Evolutionary conservation across 352 stramenopile species (phyloP), one percentile per base, ranked within the genome.

Genomic region (Pythium vanterpoolii): DNA sequence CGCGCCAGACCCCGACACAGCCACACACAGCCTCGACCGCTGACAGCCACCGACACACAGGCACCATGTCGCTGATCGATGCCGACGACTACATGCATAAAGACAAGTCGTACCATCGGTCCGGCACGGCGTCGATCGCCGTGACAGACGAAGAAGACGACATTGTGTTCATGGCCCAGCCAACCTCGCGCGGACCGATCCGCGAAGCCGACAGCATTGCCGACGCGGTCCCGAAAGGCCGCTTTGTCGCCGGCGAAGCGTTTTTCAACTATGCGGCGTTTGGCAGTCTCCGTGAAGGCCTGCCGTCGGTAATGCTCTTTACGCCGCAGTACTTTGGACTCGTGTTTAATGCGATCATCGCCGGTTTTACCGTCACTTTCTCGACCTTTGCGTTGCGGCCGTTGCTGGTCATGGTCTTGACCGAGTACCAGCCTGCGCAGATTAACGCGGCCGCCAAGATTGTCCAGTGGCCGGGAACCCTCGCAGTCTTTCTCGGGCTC

Each of bases 401-500:
- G 7, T 28, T 63, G 0, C 50, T 63, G 19, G 42, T 64, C 47
- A 47, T 26, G 6, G 46, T 21, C 7, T 57, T 39, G 11, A 38
- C 56, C 2, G 31, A 23, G 10, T 54, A 21, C 13, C 36, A 16
- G 27, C 44, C 56, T 38, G 18, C 26, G 13, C 18, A 40, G n/a
- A 45, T 30, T 9, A 44, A 54, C n/a, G 40, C 56, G 23, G 24
- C n/a, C n/a, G n/a, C n/a, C n/a, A n/a, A n/a, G n/a, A n/a, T 63
- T 27, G 10, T 63, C 5, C 56, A 63, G 36, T 63, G 56, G 56
- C 46, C 48, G 28, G 31, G 38, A 0, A 40, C 53, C 19, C 27
- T 64, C n/a, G 40, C 57, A 6, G 24, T 89, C 11, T 60, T 86
- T 3, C 74, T 85, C 56, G 82, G 77, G 43, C 71, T 87, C 10